Conservation (phyloP, 2,329 filamentous ascomycete genomes). For the Aquanectria penicillioides region DNA sequence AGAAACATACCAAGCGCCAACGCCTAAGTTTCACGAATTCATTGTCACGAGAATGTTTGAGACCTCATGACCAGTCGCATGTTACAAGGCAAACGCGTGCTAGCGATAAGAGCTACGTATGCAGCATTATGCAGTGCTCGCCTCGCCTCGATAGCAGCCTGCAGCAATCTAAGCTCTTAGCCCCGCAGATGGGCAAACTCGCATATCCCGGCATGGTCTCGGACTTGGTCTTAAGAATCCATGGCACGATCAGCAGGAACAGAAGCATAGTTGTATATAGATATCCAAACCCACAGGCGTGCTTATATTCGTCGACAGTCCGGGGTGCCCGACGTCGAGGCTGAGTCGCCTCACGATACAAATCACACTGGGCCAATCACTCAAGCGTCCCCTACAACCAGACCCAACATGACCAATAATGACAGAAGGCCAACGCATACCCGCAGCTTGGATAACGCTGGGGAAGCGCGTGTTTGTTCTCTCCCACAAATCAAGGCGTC, state of each 20-base stretch:
- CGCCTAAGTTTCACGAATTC: not conserved
- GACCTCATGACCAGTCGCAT: constrained; percentile 17
- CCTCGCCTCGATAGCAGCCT: not conserved
- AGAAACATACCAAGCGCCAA: not conserved
- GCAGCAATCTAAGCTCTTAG: not conserved
- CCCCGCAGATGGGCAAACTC: not conserved
- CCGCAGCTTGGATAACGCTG: constrained; percentile 9
- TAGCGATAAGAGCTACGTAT: not conserved
- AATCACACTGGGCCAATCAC: constrained; percentile 6
- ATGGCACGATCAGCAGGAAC: too few species aligned
- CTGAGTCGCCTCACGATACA: constrained; percentile 4
- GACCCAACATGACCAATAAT: constrained; percentile 1
- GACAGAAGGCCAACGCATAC: constrained; percentile 22
- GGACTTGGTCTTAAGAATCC: too few species aligned
- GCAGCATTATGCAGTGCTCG: constrained; percentile 4
- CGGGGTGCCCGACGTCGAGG: constrained; percentile 6
- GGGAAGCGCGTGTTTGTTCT: not conserved
- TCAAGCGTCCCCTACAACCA: constrained; percentile 5
- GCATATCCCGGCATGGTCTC: constrained; percentile 4
- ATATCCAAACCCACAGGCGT: too few species aligned
- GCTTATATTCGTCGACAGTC: constrained; percentile 1
- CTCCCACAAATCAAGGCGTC: constrained; percentile 7
- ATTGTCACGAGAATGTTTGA: constrained; percentile 8
- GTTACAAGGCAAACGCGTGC: not conserved
- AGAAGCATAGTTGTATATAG: too few species aligned